phyloP scores from a whole-genome alignment of 2,329 filamentous ascomycete genomes.

The Cercospora sp. region DNA sequence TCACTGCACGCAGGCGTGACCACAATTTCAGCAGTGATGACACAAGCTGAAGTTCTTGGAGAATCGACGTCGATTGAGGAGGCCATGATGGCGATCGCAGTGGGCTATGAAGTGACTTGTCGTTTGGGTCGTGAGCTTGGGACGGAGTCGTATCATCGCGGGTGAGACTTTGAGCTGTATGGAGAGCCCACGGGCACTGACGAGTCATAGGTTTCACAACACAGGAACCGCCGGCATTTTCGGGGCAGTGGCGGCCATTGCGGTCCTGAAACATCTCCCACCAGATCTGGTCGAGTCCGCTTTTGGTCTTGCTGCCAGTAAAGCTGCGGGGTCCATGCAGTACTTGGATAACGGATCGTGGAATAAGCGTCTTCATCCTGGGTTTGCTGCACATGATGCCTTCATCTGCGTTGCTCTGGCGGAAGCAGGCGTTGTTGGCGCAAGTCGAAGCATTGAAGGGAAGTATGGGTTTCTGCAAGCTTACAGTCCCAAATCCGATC shows the following conservation, averaged over 20 bases:
- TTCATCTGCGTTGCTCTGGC: constrained; percentile 41
- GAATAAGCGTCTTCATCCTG: constrained; percentile 44
- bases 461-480: constrained; percentile 36
- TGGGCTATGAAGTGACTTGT: constrained; percentile 41
- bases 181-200: background rate
- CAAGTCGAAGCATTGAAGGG: constrained; percentile 33
- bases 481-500: constrained; percentile 32
- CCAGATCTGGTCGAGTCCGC: constrained; percentile 36
- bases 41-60: constrained; percentile 36
- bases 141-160: constrained; percentile 37
- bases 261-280: constrained; percentile 33
- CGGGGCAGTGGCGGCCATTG: constrained; percentile 39
- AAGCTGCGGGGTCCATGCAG: constrained; percentile 43
- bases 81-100: constrained; percentile 38
- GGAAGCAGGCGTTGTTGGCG: constrained; percentile 39
- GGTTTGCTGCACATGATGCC: constrained; percentile 44
- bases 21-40: constrained; percentile 42
- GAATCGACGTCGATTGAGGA: constrained; percentile 22
- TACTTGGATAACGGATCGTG: constrained; percentile 43
- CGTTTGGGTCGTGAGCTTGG: constrained; percentile 40
- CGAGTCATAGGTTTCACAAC: constrained; percentile 40
- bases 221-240: constrained; percentile 43
- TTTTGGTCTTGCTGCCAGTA: constrained; percentile 42
- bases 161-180: background rate
- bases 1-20: constrained; percentile 47